A percentile compares a stretch with the other conserved stretches of the same genome.
Conservation (phyloP, 2,329 filamentous ascomycete genomes). For the Peltaster fructicola region DNA sequence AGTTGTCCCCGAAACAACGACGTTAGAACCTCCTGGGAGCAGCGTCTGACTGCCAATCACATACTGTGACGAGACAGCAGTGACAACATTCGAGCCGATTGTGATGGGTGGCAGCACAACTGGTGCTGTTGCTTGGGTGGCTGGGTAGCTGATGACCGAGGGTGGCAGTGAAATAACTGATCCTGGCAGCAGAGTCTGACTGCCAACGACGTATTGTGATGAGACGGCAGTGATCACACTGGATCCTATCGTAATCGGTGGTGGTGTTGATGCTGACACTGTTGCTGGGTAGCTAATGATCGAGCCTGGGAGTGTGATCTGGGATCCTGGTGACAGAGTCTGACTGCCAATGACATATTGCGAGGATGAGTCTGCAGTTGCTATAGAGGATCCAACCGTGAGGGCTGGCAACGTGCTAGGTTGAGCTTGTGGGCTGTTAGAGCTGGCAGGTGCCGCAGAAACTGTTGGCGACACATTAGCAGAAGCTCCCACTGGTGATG, state of each 20-base stretch:
- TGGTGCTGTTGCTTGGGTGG: not conserved
- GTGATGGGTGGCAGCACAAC: slow-evolving; percentile 1
- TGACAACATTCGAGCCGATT: slow-evolving; percentile 1
- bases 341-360: slow-evolving; percentile 6
- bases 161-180: slow-evolving; percentile 3
- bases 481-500: too few relatives aligned
- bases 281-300: too few relatives aligned
- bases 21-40: slow-evolving; percentile 15
- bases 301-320: slow-evolving; percentile 5
- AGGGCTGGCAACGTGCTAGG: too few relatives aligned
- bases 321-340: slow-evolving; percentile 5
- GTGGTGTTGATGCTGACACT: not conserved
- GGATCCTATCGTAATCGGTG: slow-evolving; percentile 1
- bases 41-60: slow-evolving; percentile 13
- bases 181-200: slow-evolving; percentile 6
- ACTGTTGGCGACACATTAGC: too few relatives aligned
- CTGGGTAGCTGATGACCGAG: too few relatives aligned
- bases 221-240: slow-evolving; percentile 1
- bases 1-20: slow-evolving; percentile 16
- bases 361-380: slow-evolving; percentile 4
- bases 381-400: slow-evolving; percentile 1
- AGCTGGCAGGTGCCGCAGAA: too few relatives aligned
- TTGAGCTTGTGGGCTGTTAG: too few relatives aligned
- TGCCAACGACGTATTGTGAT: slow-evolving; percentile 4
- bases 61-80: slow-evolving; percentile 1